Evolutionary conservation across 2,329 filamentous ascomycete genomes (phyloP), one percentile per base, ranked within the genome.

Genomic region (Ascochyta lentis): DNA sequence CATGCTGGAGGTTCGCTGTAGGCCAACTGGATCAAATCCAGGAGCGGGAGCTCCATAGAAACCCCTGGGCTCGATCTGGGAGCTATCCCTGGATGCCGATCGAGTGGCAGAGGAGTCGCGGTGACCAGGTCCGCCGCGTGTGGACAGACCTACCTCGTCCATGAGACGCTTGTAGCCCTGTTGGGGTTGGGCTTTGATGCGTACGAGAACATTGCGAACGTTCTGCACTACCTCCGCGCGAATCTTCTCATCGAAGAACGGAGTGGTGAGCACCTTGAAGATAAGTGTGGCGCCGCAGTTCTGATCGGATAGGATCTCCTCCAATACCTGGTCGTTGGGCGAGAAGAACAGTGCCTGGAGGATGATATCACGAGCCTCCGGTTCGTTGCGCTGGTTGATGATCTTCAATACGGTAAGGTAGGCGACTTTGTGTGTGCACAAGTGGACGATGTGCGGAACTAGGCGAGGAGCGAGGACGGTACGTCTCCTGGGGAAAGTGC

Each of bases 81-180:
- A 65, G 56, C 72, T 74, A 37, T 73, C 72, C 55, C 73, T 75
- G n/a, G 71, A 74, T 24, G 70, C 73, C 22, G 73, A 71, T 12
- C 74, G 69, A 13, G 74, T 72, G n/a, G 67, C 60, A 8, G 72
- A 75, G 46, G 71, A 69, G 22, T 76, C 73, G 22, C 74, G 71
- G 49, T 73, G 68, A 24, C 67, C 69, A 35, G 77, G 74, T 47
- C 78, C 77, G 48, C 75, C 75, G 38, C 81, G 78, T 16, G 80
- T 81, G 1, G 94, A 96, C 34, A 99, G 80, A 57, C 94, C 93
- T 65, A 99, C 95, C 74, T 99, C 95, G 69, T 99, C 95, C 95
- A 99, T 99, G 57, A 99, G 80, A 49, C 95, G 89, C 83, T 98
- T 99, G 81, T 99, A 99, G 48, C 95, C 95, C 78, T 98, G 95